Conservation (phyloP, 164 flowering plant genomes). For the Umbilicus rupestris region DNA sequence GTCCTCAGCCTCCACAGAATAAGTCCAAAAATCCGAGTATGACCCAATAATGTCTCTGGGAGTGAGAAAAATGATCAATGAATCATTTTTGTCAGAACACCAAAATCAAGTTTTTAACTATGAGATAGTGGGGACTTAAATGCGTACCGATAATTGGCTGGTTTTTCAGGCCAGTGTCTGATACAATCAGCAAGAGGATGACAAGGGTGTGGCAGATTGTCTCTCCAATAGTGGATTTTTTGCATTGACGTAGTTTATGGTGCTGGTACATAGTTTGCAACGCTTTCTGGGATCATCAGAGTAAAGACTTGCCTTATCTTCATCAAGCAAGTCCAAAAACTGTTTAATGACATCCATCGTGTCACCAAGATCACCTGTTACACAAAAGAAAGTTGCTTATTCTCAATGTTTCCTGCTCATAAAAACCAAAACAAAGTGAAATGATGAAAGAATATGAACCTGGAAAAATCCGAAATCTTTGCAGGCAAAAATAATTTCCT, state of each 20-base stretch:
- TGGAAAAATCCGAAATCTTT: conserved; percentile 31
- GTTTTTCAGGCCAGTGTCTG: conserved; percentile 37
- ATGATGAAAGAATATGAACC: conserved; percentile 13
- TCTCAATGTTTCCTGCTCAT: not conserved
- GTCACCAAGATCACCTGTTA: conserved; percentile 22
- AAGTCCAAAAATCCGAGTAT: conserved; percentile 23
- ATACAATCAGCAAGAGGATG: conserved; percentile 25
- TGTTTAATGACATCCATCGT: conserved; percentile 16
- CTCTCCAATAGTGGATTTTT: conserved; percentile 33
- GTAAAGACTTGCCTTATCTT: conserved; percentile 18
- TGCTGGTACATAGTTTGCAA: conserved; percentile 20
- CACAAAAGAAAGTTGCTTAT: not conserved
- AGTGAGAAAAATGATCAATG: not conserved
- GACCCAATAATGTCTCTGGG: conserved; percentile 27
- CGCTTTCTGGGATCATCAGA: conserved; percentile 19
- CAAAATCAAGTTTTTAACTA: not conserved
- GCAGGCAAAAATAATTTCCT: conserved; percentile 18
- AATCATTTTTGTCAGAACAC: not conserved
- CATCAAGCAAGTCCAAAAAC: conserved; percentile 25
- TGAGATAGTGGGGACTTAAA: not conserved
- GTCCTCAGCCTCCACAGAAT: conserved; percentile 30
- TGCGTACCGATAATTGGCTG: conserved; percentile 26
- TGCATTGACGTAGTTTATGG: conserved; percentile 11
- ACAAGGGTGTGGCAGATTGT: conserved; percentile 26
- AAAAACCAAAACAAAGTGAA: not conserved